Conservation (phyloP, 352 stramenopile species). For the Globisporangium heterothallicum region DNA sequence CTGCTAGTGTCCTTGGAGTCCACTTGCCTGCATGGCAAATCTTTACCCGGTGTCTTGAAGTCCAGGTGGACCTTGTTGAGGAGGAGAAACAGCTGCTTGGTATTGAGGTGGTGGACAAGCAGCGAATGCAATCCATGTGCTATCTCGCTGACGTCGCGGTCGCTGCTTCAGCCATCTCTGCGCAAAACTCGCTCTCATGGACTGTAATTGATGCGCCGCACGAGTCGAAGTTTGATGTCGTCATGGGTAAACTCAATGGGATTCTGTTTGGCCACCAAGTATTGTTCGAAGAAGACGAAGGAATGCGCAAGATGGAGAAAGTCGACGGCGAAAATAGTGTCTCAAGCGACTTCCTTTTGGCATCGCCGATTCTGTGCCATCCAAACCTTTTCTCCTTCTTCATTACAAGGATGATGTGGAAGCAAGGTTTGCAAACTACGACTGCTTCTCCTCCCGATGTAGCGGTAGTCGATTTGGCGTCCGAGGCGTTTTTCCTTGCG, state of each 20-base stretch:
- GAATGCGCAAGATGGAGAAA: neutral
- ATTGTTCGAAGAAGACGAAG: conserved; percentile 55
- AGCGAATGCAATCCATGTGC: conserved; percentile 56
- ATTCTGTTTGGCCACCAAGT: conserved; percentile 72
- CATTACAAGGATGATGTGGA: conserved; percentile 40
- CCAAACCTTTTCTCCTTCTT: conserved; percentile 50
- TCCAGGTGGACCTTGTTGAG: conserved; percentile 50
- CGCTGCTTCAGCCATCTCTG: conserved; percentile 34
- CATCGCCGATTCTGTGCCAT: conserved; percentile 44
- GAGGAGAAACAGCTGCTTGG: conserved; percentile 32
- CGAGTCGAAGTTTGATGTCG: conserved; percentile 41
- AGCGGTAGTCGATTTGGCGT: conserved; percentile 33
- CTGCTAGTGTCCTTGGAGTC: conserved; percentile 30
- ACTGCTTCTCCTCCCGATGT: conserved; percentile 22
- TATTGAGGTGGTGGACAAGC: conserved; percentile 28
- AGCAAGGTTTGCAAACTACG: conserved; percentile 18
- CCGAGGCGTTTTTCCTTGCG: conserved; percentile 49
- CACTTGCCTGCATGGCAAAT: conserved; percentile 49
- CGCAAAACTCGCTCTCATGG: conserved; percentile 36
- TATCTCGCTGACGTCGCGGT: conserved; percentile 39
- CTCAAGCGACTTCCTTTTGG: conserved; percentile 16
- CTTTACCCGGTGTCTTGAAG: conserved; percentile 48
- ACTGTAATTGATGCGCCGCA: conserved; percentile 30
- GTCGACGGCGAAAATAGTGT: conserved; percentile 16
- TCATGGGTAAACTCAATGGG: conserved; percentile 40